Percentiles rank a stretch among this genome's conserved stretches.
Conservation (phyloP, 2,329 filamentous ascomycete species). For the Colletotrichum melonis region DNA sequence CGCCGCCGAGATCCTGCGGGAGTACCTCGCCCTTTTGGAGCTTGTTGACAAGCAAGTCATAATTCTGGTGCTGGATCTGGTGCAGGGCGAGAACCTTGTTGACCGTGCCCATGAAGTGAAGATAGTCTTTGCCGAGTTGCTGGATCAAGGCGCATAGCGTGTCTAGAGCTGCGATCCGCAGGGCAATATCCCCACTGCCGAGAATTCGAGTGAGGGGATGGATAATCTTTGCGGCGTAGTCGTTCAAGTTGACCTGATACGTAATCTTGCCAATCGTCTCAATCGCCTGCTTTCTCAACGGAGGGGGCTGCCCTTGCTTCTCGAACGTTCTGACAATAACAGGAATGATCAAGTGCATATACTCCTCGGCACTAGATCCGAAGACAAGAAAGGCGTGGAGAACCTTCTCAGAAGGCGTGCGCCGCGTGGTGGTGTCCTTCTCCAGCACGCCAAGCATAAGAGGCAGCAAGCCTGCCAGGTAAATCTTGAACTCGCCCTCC, state of each 20-base stretch:
- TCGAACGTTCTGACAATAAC: constrained; percentile 96
- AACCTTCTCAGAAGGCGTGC: constrained; percentile 88
- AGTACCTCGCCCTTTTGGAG: constrained; percentile 93
- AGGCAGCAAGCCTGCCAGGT: constrained; percentile 87
- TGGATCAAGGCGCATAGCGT: constrained; percentile 96
- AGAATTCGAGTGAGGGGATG: constrained; percentile 91
- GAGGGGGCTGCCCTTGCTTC: constrained; percentile 82
- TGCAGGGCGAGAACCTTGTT: constrained; percentile 86
- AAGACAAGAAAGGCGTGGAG: constrained; percentile 97
- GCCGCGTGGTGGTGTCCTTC: constrained; percentile 79
- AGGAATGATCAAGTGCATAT: constrained; percentile 98
- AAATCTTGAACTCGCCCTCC: constrained; percentile 98
- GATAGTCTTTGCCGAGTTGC: constrained; percentile 93
- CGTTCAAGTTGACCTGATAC: constrained; percentile 95
- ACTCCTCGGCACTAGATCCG: constrained; percentile 94
- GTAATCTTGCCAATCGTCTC: constrained; percentile 96
- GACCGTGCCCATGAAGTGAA: constrained; percentile 93
- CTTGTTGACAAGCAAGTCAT: constrained; percentile 91
- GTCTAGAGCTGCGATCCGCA: constrained; percentile 88
- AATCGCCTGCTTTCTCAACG: constrained; percentile 87
- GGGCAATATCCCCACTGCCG: constrained; percentile 74
- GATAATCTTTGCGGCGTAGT: constrained; percentile 96
- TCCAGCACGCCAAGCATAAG: constrained; percentile 96
- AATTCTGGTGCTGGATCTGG: constrained; percentile 89
- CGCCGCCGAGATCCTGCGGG: constrained; percentile 93